Evolutionary conservation across 176 grass and related monocot species (phyloP).

Genomic region (Musa schizocarpa): DNA sequence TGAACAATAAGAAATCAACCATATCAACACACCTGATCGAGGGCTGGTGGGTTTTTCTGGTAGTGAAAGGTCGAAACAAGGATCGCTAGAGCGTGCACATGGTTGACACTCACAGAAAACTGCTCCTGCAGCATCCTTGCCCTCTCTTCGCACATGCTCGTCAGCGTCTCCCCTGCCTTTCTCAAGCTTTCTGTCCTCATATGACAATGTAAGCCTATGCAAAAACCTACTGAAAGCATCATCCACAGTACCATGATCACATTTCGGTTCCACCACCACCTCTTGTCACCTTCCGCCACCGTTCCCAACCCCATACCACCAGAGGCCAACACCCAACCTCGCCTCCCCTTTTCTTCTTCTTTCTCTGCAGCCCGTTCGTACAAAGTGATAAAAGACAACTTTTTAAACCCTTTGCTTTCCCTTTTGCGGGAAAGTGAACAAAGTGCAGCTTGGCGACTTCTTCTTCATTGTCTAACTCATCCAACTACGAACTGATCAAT

Average conservation of each 20-base stretch:
- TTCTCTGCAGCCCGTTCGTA: constrained; percentile 8
- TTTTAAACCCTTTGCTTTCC: not conserved
- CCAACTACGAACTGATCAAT: not conserved
- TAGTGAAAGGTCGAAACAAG: constrained; percentile 91
- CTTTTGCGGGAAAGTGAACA: not conserved
- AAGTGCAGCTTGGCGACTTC: not conserved
- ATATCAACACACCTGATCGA: constrained; percentile 61
- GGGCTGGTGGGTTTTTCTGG: constrained; percentile 67
- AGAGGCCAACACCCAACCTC: constrained; percentile 8
- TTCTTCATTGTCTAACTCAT: not conserved
- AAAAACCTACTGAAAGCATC: constrained; percentile 1
- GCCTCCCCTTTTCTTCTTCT: constrained; percentile 2
- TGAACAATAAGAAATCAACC: no score
- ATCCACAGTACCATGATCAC: constrained; percentile 34
- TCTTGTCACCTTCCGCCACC: not conserved
- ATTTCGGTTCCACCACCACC: constrained; percentile 30
- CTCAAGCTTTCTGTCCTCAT: constrained; percentile 18
- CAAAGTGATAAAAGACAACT: constrained; percentile 7
- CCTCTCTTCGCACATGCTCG: constrained; percentile 94
- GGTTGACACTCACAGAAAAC: constrained; percentile 87
- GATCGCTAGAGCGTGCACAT: constrained; percentile 90
- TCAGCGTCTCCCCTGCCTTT: constrained; percentile 54
- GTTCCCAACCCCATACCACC: not conserved
- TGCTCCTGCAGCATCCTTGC: constrained; percentile 94
- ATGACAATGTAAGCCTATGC: constrained; percentile 23